Evolutionary conservation across 768 basidiomycete genomes (phyloP), one percentile per base, ranked within the genome.

Genomic region (Amanita fuliginea): DNA sequence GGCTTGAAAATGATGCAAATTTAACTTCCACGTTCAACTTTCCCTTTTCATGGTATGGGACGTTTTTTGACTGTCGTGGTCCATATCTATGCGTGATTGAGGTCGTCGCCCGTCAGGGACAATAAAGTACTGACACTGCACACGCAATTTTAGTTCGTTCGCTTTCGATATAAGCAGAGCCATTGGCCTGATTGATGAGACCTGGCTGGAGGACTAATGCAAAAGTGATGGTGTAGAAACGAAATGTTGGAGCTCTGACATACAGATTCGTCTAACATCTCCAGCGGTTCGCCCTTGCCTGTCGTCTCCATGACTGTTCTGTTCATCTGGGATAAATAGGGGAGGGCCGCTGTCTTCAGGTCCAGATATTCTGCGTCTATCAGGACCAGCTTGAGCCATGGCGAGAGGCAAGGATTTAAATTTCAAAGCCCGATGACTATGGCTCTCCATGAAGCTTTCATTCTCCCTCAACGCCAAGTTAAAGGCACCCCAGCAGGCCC

Each of bases 81-180:
- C 89, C 86, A 64, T 90, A 91, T 21, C 87, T 89, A 53, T 41
- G 26, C 35, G 52, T 51, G 49, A 54, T n/a, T 44, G 53, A 51
- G 39, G 45, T 52, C 49, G 33, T 51, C 42, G 47, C 30, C 22
- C n/a, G 18, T 36, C 52, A 47, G 8, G 36, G n/a, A 39, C 32
- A 46, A 21, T 34, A 52, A 44, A 50, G 35, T 24, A 76, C 86
- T 59, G 57, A 97, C 94, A 98, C 89, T 36, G 96, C 92, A 62
- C 92, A 96, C 4, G 92, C 93, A 54, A 99, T 81, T 68, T 99
- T 99, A 0, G 89, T 88, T 49, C 76, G 76, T 50, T 87, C 86
- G 1, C 85, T 86, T 67, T 99, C 96, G 57, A 99, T 87, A 61
- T 98, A 99, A 9, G 92, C 93, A 14, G 93, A 96, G 1, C 96